Conservation (phyloP, 2,329 filamentous ascomycete genomes). For the Penicillium sp. region DNA sequence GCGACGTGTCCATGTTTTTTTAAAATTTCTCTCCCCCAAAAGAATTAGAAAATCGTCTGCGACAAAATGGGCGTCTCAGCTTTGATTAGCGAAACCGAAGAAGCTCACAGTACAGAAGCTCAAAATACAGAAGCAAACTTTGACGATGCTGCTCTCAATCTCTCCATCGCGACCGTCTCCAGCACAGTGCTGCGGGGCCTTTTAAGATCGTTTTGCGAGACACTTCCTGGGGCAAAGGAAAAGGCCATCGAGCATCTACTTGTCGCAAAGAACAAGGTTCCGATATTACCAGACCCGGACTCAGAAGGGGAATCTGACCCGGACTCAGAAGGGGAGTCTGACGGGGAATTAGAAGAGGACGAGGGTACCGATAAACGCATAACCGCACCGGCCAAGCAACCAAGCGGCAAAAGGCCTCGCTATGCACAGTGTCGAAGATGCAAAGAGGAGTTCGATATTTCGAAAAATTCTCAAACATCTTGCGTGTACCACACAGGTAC, state of each 20-base stretch:
- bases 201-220: not conserved
- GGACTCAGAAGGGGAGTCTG: not conserved
- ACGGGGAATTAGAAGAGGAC: too few species aligned
- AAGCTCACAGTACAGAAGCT: too few species aligned
- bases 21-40: too few species aligned
- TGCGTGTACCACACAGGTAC: not conserved
- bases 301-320: too few species aligned
- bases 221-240: not conserved
- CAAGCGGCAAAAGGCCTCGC: not conserved
- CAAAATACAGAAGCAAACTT: constrained; percentile 24
- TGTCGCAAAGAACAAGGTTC: not conserved
- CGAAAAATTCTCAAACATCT: not conserved
- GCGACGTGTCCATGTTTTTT: too few species aligned
- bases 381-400: not conserved
- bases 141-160: not conserved
- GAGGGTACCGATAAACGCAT: not conserved
- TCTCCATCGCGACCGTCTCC: not conserved
- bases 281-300: not conserved
- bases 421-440: not conserved
- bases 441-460: not conserved
- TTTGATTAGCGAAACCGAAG: too few species aligned
- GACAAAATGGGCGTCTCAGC: too few species aligned
- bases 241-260: not conserved
- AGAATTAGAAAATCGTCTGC: too few species aligned
- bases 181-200: not conserved